Base-by-base conservation (phyloP, 257 asterid genomes). In the Solanum medicagineum region DNA sequence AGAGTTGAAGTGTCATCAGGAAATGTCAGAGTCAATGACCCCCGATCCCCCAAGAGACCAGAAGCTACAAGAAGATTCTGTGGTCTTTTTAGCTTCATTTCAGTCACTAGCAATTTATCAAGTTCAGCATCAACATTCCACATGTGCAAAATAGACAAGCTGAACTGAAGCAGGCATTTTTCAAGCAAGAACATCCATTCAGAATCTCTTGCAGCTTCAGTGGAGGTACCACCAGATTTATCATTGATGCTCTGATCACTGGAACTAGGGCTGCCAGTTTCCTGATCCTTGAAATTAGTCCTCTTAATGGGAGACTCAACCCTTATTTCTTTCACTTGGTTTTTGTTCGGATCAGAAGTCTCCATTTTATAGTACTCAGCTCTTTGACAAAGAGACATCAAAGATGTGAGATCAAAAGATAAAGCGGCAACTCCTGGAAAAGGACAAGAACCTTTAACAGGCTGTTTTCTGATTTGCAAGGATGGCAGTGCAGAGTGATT, bases 41-140 rank as follows among this genome's bases (percentile, higher is more conserved):
- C 98, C 87, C 95, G 89, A 85, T 96, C 98, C 90, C 99, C 99
- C 57, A 95, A 83, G 85, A 96, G 87, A 83, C 99, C 99, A 91
- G 98, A 93, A 84, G 99, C 93, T 81, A 95, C 90, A 85, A 90
- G 90, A 82, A 93, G 92, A 88, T 90, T 84, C 73, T 93, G 88
- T 5, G 98, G 97, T 85, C 92, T 90, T 85, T 87, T 92, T 69
- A 96, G 97, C 90, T 93, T 90, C 98, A 95, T 93, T 90, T 93
- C 99, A 90, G 92, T 88, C 85, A 91, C 87, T 88, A 96, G 91
- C 92, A 96, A 89, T 84, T 87, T 84, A 90, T 96, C 99, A 85
- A 96, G 97, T 84, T 91, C 97, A 60, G 57, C 57, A 85, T 96
- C 98, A 81, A 96, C 95, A 90, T 94, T 88, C 99, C 99, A 96